phyloP scores from a whole-genome alignment of 1,284 basidiomycete genomes.

The Puccinia coronata region DNA sequence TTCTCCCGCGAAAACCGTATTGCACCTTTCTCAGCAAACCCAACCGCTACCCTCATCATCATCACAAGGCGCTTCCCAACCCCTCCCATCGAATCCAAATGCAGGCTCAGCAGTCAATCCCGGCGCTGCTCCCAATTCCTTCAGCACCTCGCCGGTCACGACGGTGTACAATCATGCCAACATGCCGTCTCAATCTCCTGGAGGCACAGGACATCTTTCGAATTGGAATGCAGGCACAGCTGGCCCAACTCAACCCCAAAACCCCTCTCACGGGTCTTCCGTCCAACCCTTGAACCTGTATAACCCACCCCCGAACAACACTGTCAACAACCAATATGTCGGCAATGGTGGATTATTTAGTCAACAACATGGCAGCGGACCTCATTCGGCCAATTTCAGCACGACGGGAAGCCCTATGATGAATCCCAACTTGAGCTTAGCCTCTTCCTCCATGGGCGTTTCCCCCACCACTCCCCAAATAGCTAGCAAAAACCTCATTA shows the following conservation, averaged over 20 bases:
- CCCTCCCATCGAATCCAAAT: neutral
- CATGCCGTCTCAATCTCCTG: slow-evolving; percentile 17
- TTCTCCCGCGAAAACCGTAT: neutral
- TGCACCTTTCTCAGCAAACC: slow-evolving; percentile 5
- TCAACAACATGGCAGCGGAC: neutral
- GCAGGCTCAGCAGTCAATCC: slow-evolving; percentile 10
- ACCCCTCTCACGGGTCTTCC: neutral
- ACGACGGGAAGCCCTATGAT: neutral
- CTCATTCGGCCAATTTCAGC: slow-evolving; percentile 20
- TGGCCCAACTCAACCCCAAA: neutral
- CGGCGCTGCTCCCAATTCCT: neutral
- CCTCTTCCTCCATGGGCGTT: neutral
- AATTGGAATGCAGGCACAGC: slow-evolving; percentile 1
- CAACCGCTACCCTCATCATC: neutral
- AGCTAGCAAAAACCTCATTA: neutral
- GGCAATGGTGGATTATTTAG: neutral
- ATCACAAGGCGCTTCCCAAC: slow-evolving; percentile 4
- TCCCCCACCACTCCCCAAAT: slow-evolving; percentile 17
- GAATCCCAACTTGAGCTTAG: slow-evolving; percentile 21
- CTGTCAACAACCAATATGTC: neutral
- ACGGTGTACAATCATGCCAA: slow-evolving; percentile 27
- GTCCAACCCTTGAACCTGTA: neutral
- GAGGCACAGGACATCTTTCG: neutral
- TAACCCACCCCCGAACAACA: neutral
- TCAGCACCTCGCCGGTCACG: slow-evolving; percentile 22